Evolutionary conservation across 2,329 filamentous ascomycete species (phyloP).

Genomic region (Tympanopsis confertula): DNA sequence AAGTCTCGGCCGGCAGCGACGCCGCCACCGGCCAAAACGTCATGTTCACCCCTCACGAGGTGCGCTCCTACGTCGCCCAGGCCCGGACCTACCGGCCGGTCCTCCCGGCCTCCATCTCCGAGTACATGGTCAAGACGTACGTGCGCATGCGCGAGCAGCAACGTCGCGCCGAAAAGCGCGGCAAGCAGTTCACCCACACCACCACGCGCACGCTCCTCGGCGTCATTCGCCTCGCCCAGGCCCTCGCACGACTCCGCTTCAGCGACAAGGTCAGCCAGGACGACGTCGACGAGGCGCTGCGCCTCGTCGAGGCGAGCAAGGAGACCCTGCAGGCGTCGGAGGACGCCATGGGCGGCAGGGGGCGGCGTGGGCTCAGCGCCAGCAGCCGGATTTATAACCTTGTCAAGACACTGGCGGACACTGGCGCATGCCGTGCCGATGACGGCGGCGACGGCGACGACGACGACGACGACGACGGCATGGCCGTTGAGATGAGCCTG

Average conservation of each 20-base stretch:
- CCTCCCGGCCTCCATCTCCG: slow-evolving; percentile 73
- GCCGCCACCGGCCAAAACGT: slow-evolving; percentile 27
- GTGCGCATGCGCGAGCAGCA: slow-evolving; percentile 88
- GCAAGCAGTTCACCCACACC: slow-evolving; percentile 87
- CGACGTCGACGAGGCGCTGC: slow-evolving; percentile 88
- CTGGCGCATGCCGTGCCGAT: slow-evolving; percentile 72
- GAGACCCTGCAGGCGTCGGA: slow-evolving; percentile 55
- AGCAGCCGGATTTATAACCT: slow-evolving; percentile 91
- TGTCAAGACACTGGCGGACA: slow-evolving; percentile 76
- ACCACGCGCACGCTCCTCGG: slow-evolving; percentile 88
- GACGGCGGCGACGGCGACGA: slow-evolving; percentile 43
- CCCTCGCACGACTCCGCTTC: slow-evolving; percentile 84
- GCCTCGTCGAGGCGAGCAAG: slow-evolving; percentile 86
- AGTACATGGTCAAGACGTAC: slow-evolving; percentile 96
- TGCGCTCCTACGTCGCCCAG: slow-evolving; percentile 89
- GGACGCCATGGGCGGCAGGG: slow-evolving; percentile 45
- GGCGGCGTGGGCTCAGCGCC: slow-evolving; percentile 61
- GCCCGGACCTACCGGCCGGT: slow-evolving; percentile 80
- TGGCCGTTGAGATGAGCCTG: slow-evolving; percentile 64
- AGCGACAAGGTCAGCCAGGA: slow-evolving; percentile 73
- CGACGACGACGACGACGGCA: slow-evolving; percentile 17
- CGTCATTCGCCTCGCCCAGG: slow-evolving; percentile 84
- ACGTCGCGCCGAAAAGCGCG: slow-evolving; percentile 78
- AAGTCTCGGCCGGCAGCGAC: slow-evolving; percentile 47
- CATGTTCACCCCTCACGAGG: slow-evolving; percentile 86